Conservation (phyloP, 768 basidiomycete genomes). For the Russula sp. region DNA sequence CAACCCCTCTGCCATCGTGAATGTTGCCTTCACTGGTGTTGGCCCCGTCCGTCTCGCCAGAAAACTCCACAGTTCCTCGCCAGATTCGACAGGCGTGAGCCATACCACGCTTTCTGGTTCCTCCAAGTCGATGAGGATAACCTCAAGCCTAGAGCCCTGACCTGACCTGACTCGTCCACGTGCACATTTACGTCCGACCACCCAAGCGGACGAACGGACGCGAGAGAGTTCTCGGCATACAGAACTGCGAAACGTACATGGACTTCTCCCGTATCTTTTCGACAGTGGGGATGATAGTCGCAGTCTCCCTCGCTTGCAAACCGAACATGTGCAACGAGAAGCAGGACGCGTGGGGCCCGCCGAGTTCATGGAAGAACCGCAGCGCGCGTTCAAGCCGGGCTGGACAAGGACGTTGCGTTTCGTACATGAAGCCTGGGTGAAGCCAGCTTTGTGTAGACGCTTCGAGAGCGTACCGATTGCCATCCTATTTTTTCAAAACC, state of each 20-base stretch:
- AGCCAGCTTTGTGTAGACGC: conserved; percentile 42
- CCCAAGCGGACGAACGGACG: conserved; percentile 17
- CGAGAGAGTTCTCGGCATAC: conserved; percentile 33
- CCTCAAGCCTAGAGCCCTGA: conserved; percentile 31
- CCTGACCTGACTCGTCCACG: conserved; percentile 32
- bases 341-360: conserved; percentile 37
- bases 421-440: conserved; percentile 45
- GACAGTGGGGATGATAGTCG: conserved; percentile 30
- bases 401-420: conserved; percentile 49
- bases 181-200: conserved; percentile 19
- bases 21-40: too few relatives aligned
- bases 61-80: conserved; percentile 24
- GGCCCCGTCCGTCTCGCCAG: too few relatives aligned
- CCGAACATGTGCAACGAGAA: conserved; percentile 32
- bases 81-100: conserved; percentile 21
- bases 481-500: conserved; percentile 18
- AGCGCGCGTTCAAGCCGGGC: conserved; percentile 23
- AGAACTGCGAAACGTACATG: conserved; percentile 37
- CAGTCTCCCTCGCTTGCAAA: conserved; percentile 15
- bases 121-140: conserved; percentile 32
- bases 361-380: conserved; percentile 36
- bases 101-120: conserved; percentile 16
- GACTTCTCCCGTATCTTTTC: conserved; percentile 23
- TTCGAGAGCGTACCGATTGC: conserved; percentile 38
- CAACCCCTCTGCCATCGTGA: too few relatives aligned